Evolutionary conservation across 768 basidiomycete species (phyloP).

Genomic region (Rhizopogon roseolus): DNA sequence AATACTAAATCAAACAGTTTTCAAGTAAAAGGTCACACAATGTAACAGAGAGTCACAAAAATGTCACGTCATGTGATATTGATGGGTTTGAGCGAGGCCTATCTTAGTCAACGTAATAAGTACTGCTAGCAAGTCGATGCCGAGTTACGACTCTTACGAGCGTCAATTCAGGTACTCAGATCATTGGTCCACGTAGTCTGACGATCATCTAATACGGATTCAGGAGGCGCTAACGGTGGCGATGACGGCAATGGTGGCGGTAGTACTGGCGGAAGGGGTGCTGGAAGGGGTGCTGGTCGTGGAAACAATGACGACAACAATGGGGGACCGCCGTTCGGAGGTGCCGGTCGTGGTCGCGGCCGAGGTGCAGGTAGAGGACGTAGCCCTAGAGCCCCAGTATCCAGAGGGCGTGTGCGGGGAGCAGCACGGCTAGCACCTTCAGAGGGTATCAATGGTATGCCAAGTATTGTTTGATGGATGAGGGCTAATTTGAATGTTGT

Average conservation of each 20-base stretch:
- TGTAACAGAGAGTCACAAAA: too few relatives aligned
- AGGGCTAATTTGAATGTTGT: background rate
- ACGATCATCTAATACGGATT: too few relatives aligned
- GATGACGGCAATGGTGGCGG: constrained; percentile 29
- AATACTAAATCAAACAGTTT: too few relatives aligned
- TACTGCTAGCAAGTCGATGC: too few relatives aligned
- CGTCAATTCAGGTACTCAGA: too few relatives aligned
- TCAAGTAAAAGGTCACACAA: too few relatives aligned
- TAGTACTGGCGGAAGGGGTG: constrained; percentile 28
- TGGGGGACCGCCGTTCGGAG: constrained; percentile 21
- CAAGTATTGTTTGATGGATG: background rate
- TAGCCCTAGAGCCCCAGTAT: constrained; percentile 8
- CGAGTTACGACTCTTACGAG: too few relatives aligned
- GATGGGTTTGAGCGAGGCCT: too few relatives aligned
- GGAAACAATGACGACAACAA: constrained; percentile 21
- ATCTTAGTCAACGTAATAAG: too few relatives aligned
- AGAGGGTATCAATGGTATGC: constrained; percentile 10
- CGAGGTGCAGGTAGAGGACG: constrained; percentile 12
- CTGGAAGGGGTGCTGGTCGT: constrained; percentile 31
- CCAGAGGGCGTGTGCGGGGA: constrained; percentile 22
- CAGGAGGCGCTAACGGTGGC: constrained; percentile 34
- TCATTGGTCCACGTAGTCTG: too few relatives aligned
- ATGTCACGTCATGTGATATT: too few relatives aligned
- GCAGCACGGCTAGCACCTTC: constrained; percentile 16
- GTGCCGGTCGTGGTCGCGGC: constrained; percentile 18